Base-by-base conservation (phyloP, 345 rosid genomes). In the Litchi chinensis region DNA sequence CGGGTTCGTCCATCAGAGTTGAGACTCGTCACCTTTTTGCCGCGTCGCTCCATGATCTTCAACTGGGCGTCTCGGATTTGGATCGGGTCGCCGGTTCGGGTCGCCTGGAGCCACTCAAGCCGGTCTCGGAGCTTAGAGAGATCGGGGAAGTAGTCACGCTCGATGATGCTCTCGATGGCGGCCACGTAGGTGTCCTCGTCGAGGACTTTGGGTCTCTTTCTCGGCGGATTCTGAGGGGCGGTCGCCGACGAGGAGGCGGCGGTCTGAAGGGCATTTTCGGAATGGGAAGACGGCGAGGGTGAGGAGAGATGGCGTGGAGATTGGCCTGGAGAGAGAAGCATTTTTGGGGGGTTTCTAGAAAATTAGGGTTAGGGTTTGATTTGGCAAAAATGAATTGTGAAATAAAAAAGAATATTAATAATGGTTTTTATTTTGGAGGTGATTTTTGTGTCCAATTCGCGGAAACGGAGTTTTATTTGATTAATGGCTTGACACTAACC, bases 61-160 rank as follows among this genome's bases (percentile, higher is more conserved):
- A 96, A 73, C 82, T 96, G 98, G n/a, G 97, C 95, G 26, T 96
- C 97, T 74, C 98, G 90, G 64, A 96, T 96, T 79, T 90, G 99
- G 71, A 93, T 32, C 40, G 97, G 97, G 65, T 94, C 99, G 7
- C 94, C 90, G 9, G 97, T 89, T 83, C 87, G 91, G 59, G 88
- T 82, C 11, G 99, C 99, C 79, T 94, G 94, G 65, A 96, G 88
- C 99, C 97, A 96, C 77, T 96, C 99, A 59, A 91, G 92, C 9
- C 97, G 95, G 79, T 94, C 99, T 43, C 89, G 93, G 71, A 96
- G 98, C 90, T 96, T 96, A 9, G 95, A 72, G 77, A 96, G 89
- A 85, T 96, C 98, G 2, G 99, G 99, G 82, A 94, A 96, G 88
- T 85, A 96, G 78, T 96, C 98, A 26, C 99, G 97, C 85, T 96